Base-by-base conservation (phyloP, 768 basidiomycete species). In the Boletus patriciae region DNA sequence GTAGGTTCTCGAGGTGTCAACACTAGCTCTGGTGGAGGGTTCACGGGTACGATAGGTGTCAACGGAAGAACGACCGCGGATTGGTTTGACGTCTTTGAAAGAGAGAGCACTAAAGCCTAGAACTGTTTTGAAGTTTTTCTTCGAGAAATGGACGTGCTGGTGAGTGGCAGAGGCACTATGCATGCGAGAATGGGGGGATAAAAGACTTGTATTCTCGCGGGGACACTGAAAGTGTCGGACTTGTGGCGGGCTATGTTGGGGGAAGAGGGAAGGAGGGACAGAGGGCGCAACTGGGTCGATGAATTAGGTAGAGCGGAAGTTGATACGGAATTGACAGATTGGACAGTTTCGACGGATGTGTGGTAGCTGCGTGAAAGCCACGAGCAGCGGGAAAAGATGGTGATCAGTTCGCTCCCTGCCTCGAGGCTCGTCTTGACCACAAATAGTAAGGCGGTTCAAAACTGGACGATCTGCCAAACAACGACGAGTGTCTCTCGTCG, bases 71-170 rank as follows among this genome's bases (percentile, higher is more conserved):
- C 64, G 70, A 58, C 57, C 65, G 46, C 60, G 70, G 48, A 60
- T 59, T 57, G 69, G 64, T 62, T 68, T 59, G 37, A 73, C 64
- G 61, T 73, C 69, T 63, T 70, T 75, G 62, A 74, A 76, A 49
- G 74, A 74, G 46, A 70, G 54, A 52, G 75, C 54, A 64, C 59
- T 59, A 40, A 82, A 73, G 49, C 80, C 80, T 50, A 83, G 74
- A 43, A 80, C 80, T 29, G 78, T 69, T 65, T 76, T 77, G 68
- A 83, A 75, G 65, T 75, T 77, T 71, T 76, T 77, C 75, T 74
- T 79, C 52, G 74, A 68, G 34, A 73, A 63, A 55, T 68, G 64
- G 66, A 65, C 55, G 62, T 69, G 67, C 13, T 66, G 73, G 57
- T 73, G 66, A 68, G 73, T 59, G 65, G 75, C 59, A 56, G 75